Conservation (phyloP, 495 filamentous ascomycete species). For the Margaritispora aquatica region DNA sequence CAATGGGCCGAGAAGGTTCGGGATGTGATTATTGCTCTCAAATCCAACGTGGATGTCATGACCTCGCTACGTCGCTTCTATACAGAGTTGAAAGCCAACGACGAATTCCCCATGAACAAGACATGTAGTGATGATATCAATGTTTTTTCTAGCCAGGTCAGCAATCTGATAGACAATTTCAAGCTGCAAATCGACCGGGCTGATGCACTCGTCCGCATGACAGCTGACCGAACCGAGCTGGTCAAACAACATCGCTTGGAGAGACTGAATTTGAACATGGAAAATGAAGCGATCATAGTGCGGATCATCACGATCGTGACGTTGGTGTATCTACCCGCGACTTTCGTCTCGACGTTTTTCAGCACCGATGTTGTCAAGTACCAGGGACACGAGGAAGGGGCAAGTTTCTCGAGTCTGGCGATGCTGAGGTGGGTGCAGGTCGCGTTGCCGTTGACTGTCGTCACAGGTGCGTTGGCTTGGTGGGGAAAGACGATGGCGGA, state of each 20-base stretch:
- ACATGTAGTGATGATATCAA: constrained; percentile 24
- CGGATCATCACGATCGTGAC: constrained; percentile 37
- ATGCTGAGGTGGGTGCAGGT: constrained; percentile 38
- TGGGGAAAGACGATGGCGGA: not conserved
- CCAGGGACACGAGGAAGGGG: constrained; percentile 19
- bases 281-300: constrained; percentile 35
- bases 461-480: not conserved
- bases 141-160: constrained; percentile 28
- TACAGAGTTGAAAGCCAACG: constrained; percentile 22
- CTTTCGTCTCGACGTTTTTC: constrained; percentile 43
- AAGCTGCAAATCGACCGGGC: constrained; percentile 32
- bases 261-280: constrained; percentile 20
- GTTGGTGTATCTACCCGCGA: constrained; percentile 37
- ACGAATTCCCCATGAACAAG: constrained; percentile 26
- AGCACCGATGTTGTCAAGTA: constrained; percentile 41
- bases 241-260: constrained; percentile 32
- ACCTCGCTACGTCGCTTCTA: constrained; percentile 31
- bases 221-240: constrained; percentile 30
- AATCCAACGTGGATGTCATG: constrained; percentile 34
- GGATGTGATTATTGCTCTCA: constrained; percentile 30
- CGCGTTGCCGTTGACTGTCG: constrained; percentile 32
- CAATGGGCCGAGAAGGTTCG: constrained; percentile 30
- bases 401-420: constrained; percentile 31
- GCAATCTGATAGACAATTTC: constrained; percentile 30
- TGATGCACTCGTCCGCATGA: constrained; percentile 29